Percentiles rank a stretch among this genome's conserved stretches.
Conservation (phyloP, 2,329 filamentous ascomycete genomes). For the Helotiales sp. region DNA sequence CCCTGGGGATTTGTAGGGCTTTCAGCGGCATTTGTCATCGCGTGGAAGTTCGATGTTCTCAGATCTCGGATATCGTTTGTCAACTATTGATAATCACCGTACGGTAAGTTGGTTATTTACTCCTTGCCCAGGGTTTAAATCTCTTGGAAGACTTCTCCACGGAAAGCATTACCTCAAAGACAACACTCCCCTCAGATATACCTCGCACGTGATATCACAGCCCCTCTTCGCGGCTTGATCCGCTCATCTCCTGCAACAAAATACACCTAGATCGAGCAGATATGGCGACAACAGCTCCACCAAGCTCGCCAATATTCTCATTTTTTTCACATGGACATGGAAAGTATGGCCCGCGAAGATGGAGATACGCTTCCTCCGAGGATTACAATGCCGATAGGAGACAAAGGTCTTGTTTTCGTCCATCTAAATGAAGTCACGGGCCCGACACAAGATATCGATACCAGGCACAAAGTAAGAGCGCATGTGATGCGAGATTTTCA, state of each 20-base stretch:
- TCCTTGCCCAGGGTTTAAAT: background rate
- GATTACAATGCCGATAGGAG: background rate
- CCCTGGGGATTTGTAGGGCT: background rate
- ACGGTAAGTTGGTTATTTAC: background rate
- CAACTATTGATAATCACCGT: background rate
- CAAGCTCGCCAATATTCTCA: background rate
- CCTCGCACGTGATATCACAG: background rate
- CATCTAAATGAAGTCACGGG: constrained; percentile 2
- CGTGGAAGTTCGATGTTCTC: background rate
- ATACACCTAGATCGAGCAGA: background rate
- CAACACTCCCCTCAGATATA: background rate
- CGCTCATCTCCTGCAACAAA: background rate
- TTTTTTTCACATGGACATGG: background rate
- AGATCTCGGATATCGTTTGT: background rate
- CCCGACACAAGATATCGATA: background rate
- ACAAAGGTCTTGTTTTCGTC: constrained; percentile 1
- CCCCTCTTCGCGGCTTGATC: background rate
- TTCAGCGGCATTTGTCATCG: background rate
- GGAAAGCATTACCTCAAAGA: background rate
- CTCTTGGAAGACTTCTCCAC: background rate
- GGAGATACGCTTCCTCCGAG: background rate
- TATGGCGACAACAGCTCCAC: background rate
- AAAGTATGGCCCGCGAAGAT: background rate
- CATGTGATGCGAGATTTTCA: constrained; percentile 10
- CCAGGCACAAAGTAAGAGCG: background rate